Base-by-base conservation (phyloP, 1,139 yeast species). In the Geotrichum histeridarum region DNA sequence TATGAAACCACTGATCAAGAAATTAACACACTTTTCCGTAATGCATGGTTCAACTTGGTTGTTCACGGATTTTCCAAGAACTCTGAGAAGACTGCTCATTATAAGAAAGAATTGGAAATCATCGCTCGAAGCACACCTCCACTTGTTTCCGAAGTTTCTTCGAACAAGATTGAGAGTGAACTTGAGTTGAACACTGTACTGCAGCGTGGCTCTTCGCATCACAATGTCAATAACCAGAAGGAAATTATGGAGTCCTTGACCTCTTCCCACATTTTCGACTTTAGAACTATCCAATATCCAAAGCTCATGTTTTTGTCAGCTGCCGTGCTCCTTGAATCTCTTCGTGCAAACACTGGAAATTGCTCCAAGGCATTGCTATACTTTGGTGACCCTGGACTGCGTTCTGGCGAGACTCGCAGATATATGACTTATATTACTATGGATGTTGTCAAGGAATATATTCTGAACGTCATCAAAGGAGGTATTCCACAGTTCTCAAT, bases 71-170 rank as follows among this genome's bases (percentile, higher is more conserved):
- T 83, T 67, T 79, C 84, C 27, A 75, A 77, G 51, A 77, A 78
- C 51, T 83, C 95, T 0, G 75, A 76, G 12, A 73, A 82, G 63
- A 78, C 83, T 9, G 71, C 74, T 54, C 70, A 72, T 9, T 77
- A 79, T 63, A 67, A 71, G 54, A 59, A 59, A 0, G 81, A 80
- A 38, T 75, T 94, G 53, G 77, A 79, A 63, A 75, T 83, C 55
- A 86, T 94, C 63, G 98, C 99, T 0, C 81, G 85, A 64, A 86
- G 80, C 64, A 79, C 97, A 4, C 99, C 99, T 4, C 95, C 98
- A 0, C 78, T 94, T 57, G 97, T 96, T 0, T 86, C 96, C 1
- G 96, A 89, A 63, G 74, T 80, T 17, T 84, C 95, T 1, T 83
- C 95, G 74, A 86, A 86, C 67, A 83, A 91, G 65, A 85, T 93